Evolutionary conservation across 129 eudicot species (phyloP).

Genomic region (Cynara cardunculus): DNA sequence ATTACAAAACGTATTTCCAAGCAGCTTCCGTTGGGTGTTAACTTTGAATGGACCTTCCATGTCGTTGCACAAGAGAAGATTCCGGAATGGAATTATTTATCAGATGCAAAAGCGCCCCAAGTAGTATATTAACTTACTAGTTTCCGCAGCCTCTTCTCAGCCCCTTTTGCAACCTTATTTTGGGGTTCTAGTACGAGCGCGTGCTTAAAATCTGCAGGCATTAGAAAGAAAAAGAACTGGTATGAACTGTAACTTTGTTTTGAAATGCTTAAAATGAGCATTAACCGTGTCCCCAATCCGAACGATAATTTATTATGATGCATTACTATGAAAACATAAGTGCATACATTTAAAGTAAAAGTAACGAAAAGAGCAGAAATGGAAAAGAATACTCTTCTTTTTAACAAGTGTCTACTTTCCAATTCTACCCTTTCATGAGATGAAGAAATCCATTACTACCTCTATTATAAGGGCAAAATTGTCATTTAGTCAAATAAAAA

Average conservation of each 20-base stretch:
- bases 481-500: no score
- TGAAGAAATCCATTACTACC: no score
- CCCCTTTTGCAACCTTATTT: conserved; percentile 65
- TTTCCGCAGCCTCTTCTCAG: conserved; percentile 82
- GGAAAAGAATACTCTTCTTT: no score
- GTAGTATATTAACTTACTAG: conserved; percentile 32
- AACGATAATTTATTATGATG: neutral
- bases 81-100: conserved; percentile 11
- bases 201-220: conserved; percentile 79
- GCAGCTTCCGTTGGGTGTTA: neutral
- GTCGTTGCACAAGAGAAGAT: neutral
- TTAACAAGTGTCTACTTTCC: no score
- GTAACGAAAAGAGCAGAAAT: neutral
- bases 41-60: neutral
- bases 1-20: neutral
- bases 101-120: neutral
- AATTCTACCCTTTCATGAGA: no score
- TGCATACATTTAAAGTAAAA: no score
- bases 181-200: conserved; percentile 95
- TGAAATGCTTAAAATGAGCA: neutral
- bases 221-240: neutral
- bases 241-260: neutral
- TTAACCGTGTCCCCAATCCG: neutral
- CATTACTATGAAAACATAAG: neutral
- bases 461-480: no score